Evolutionary conservation across 2,329 filamentous ascomycete genomes (phyloP), one percentile per base, ranked within the genome.

Genomic region (Chalaropsis ovoidea): DNA sequence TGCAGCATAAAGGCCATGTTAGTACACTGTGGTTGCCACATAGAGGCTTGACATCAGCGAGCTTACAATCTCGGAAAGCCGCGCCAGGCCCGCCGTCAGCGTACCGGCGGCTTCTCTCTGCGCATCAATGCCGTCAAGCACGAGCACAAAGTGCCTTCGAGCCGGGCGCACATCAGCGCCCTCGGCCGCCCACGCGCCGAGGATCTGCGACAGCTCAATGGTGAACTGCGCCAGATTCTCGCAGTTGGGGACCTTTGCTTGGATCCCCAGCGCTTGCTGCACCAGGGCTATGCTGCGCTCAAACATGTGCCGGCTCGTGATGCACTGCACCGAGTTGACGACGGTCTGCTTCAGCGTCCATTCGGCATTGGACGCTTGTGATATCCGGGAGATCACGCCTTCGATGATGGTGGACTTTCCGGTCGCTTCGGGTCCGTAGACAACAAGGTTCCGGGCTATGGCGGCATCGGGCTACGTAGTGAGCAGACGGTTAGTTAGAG

Each of bases 51-150:
- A 35, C 31, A 58, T 8, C 10, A 39, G 15, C 15, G 11, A 17
- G 68, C 86, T 71, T 77, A 94, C 89, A 68, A 87, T 81, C 74
- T 96, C 91, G 15, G 89, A 87, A 22, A 99, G 75, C 68, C 92
- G 82, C 24, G 88, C 89, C 68, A 99, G 76, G 13, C 89, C 91
- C 41, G 92, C 86, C 3, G 96, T 77, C 15, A 97, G 76, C 0
- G 90, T 95, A 2, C 85, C 81, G 5, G 88, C 84, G 5, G 88
- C 85, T 72, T 97, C 93, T 71, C 87, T 81, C 74, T 96, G 89
- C 68, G 81, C 83, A 74, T 97, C 93, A 66, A 97, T 86, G 11
- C 85, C 89, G 77, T 97, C 94, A 69, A 97, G 81, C 11, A 96
- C 89, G 67, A 97, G 75, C 8, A 93, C 85, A 70, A 96, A 91